Evolutionary conservation across 2,329 filamentous ascomycete species (phyloP), one percentile per base, ranked within the genome.

Genomic region (Apiospora hydei): DNA sequence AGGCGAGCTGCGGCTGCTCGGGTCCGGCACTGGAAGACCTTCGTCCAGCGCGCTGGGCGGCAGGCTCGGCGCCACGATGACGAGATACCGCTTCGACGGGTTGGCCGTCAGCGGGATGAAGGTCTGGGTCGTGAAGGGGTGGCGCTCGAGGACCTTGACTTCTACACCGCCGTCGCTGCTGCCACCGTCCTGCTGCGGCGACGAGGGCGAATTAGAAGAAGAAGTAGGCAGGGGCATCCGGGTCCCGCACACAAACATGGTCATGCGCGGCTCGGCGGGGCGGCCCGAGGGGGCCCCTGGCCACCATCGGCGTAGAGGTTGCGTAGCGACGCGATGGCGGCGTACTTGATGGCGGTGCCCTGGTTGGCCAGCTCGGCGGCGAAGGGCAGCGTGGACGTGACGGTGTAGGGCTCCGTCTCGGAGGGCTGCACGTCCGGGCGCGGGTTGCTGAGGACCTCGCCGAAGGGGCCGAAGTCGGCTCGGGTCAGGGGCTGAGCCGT

Each of bases 91-190:
- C 14, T 85, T 85, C 6, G 80, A 77, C 14, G 81, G 76, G 67
- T 80, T 79, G n/a, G 84, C 83, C 14, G 83, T 89, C 69, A 98
- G 85, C 0, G 96, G 96, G 61, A 94, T 88, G 82, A 99, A 98
- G 0, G 95, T 98, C 84, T 99, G 96, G 1, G 94, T 94, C 1
- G 96, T 98, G 83, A 91, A 98, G 0, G 96, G 96, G 82, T 99
- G 96, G 51, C 96, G 88, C 82, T 99, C 96, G 43, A 98, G 89
- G 72, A 98, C 89, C 26, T 84, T 83, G 70, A 98, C 88, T 66
- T 88, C 85, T 80, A 98, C 26, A 67, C 4, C n/a, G 47, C 68
- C 41, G 24, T 6, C n/a, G 16, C 14, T 14, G 24, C 24, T 24
- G 34, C 10, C 47, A 21, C 21, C 53, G 16, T 61, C 14, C 53